Base-by-base conservation (phyloP, 2,329 filamentous ascomycete species). In the Sporothrix variecibatus region DNA sequence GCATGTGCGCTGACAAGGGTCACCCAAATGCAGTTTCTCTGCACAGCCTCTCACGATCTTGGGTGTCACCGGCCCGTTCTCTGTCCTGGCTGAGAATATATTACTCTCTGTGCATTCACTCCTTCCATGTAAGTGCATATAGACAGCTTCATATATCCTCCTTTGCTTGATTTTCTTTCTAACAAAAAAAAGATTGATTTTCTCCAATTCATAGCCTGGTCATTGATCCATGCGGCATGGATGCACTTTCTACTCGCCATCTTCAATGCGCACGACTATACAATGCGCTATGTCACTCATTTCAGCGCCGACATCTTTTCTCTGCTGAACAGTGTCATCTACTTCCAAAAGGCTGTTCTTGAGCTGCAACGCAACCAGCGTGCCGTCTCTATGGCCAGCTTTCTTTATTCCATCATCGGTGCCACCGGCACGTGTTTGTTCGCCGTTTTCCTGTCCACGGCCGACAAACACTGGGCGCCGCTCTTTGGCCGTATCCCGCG, bases 191-290 rank as follows among this genome's bases (percentile, higher is more conserved):
- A 73, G 64, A 38, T 73, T 31, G 72, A 73, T 34, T 73, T 73
- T 46, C 72, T 73, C 49, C 72, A 73, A 58, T 73, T 73, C 64
- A 73, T 73, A 64, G 72, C 72, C 6, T 73, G 72, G 64, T 46
- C 72, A 17, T n/a, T 73, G 64, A 73, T 73, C 8, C 72, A 73
- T n/a, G 64, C 72, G 15, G 62, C 72, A 17, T 73, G 72, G 72
- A 34, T 73, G 31, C 72, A 73, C 28, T 60, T 43, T 20, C 64
- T 73, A 7, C 72, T 73, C 15, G 72, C 72, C 20, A 46, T 73
- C n/a, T 69, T 73, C 20, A 73, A 73, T 43, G 72, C 72, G 3
- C 72, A 73, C 28, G 72, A 73, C 38, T 73, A 73, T 28, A 73
- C 72, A 20, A 73, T 73, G 72, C 72, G 51, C 31, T 73, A 73